phyloP scores from a whole-genome alignment of 1,139 yeast species.

The Sugiyamaella novakii region DNA sequence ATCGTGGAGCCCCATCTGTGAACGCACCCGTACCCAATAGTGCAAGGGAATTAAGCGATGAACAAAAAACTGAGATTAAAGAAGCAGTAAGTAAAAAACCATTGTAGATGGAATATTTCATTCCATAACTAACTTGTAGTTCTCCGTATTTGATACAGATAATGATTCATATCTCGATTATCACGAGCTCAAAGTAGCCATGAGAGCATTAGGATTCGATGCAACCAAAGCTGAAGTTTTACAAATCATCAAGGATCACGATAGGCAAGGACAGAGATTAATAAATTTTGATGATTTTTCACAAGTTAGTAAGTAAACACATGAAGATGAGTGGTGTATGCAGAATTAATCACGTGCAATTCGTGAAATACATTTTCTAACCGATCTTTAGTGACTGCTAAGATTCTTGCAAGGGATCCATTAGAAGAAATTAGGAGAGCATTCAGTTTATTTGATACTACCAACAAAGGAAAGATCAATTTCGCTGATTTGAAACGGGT shows the following conservation, averaged over 20 bases:
- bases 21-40: slow-evolving; percentile 14
- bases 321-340: not conserved
- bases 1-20: slow-evolving; percentile 1
- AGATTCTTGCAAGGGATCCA: slow-evolving; percentile 84
- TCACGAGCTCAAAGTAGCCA: slow-evolving; percentile 90
- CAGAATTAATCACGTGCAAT: too few relatives aligned
- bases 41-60: slow-evolving; percentile 66
- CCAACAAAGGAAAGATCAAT: slow-evolving; percentile 78
- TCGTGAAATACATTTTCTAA: not conserved
- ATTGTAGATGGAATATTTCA: not conserved
- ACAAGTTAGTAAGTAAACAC: slow-evolving; percentile 56
- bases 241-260: slow-evolving; percentile 79
- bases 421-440: slow-evolving; percentile 90
- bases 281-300: slow-evolving; percentile 83
- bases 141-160: slow-evolving; percentile 88
- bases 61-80: slow-evolving; percentile 87
- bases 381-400: slow-evolving; percentile 58
- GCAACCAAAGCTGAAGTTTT: slow-evolving; percentile 77
- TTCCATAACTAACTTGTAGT: slow-evolving; percentile 39
- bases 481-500: slow-evolving; percentile 83
- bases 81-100: slow-evolving; percentile 62
- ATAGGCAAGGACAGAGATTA: slow-evolving; percentile 69
- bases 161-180: slow-evolving; percentile 88
- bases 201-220: slow-evolving; percentile 93
- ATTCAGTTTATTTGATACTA: slow-evolving; percentile 86